Conservation (phyloP, 208 protist species). For the Leishmania arabica region DNA sequence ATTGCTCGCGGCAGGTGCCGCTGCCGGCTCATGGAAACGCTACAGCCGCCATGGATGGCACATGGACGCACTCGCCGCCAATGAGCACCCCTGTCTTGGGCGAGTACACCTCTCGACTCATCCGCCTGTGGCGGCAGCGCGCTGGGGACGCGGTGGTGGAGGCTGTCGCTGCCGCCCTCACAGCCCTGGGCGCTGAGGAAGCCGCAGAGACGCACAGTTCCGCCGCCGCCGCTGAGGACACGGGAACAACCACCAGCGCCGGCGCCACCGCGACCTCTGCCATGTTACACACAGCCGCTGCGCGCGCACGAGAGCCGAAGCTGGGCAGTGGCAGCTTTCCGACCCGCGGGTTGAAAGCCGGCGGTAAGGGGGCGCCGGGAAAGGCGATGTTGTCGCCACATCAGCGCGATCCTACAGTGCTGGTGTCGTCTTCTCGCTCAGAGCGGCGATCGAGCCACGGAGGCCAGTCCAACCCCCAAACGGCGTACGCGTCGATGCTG, state of each 20-base stretch:
- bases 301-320: not conserved
- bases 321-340: not conserved
- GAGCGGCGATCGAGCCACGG: not conserved
- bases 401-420: not conserved
- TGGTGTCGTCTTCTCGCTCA: not conserved
- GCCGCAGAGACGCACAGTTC: not conserved
- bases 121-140: conserved; percentile 33
- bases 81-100: not conserved
- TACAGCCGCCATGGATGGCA: not conserved
- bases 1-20: conserved; percentile 28
- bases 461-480: conserved; percentile 4
- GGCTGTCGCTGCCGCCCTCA: not conserved
- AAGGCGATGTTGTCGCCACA: not conserved
- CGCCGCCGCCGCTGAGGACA: not conserved
- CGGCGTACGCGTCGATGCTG: conserved; percentile 14
- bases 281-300: not conserved
- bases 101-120: conserved; percentile 20
- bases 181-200: not conserved
- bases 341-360: not conserved
- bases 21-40: not conserved
- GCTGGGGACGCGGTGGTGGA: conserved; percentile 22
- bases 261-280: not conserved
- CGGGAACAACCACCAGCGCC: not conserved
- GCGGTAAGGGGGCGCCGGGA: not conserved
- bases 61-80: too few relatives aligned